Base-by-base conservation (phyloP, 1,284 basidiomycete species). In the Apiotrichum gracile region DNA sequence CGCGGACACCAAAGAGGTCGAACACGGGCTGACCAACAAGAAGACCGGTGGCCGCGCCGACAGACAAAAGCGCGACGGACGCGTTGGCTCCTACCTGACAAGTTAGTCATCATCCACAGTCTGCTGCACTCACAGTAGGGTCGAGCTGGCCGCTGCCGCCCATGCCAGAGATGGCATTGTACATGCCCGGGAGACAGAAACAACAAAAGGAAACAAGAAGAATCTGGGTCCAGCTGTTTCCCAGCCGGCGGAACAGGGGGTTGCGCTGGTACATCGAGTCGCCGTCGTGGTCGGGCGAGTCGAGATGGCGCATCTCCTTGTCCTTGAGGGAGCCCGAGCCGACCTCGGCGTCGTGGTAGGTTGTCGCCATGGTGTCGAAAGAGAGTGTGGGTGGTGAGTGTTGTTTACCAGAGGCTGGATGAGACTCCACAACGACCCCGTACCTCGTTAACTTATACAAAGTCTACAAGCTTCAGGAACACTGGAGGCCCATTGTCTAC, bases 71-170 rank as follows among this genome's bases (percentile, higher is more conserved):
- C 1, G 60, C 60, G 29, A 61, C 60, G 2, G 54, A 51, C 2
- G 53, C 49, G 49, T 61, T 61, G 21, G 60, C 60, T 17, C 57
- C 60, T 43, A 59, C 47, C 40, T 51, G 14, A n/a, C 19, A 27
- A 12, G 38, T 40, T 25, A 40, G 38, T 14, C 24, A 17, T 16
- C 5, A 8, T 12, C n/a, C 24, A 27, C 16, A 17, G 13, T 2
- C 29, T 22, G 29, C 8, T 26, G 17, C n/a, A 45, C 50, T n/a
- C 17, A 51, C 55, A 1, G 60, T 63, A 1, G 61, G 54, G 49
- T 63, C 61, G 13, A 54, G 51, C 46, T 61, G 59, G 5, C 59
- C 61, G 24, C 41, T 44, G 22, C 61, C 61, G 8, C 61, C 61
- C 8, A 63, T 25, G 2, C 61, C 61, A 10, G 44, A 39, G 46